Percentiles rank a stretch among this genome's conserved stretches.
phyloP scores from a whole-genome alignment of 768 basidiomycete species.

The Xerocomellus chrysenteron region DNA sequence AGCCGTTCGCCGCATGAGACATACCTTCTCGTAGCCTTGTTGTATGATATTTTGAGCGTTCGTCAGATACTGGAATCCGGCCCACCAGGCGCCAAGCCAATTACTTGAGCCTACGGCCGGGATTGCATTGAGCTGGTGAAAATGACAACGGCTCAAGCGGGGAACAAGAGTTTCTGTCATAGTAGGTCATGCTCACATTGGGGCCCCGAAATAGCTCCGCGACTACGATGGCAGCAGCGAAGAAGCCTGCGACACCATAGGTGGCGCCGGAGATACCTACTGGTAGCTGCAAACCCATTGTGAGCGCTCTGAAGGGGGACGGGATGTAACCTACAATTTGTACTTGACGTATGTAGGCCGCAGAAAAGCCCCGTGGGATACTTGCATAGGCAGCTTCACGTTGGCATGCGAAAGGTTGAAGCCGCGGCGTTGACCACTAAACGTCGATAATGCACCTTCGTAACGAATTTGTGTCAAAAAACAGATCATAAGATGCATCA shows the following conservation, averaged over 20 bases:
- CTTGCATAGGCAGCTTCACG: no score
- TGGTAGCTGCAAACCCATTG: neutral
- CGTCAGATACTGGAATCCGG: conserved; percentile 13
- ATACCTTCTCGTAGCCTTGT: conserved; percentile 34
- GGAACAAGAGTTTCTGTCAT: no score
- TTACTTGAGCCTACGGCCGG: neutral
- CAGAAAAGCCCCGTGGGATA: no score
- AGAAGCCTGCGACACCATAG: neutral
- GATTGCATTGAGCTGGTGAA: conserved; percentile 1
- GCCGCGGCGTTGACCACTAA: no score
- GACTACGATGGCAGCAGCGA: neutral
- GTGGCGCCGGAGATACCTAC: neutral
- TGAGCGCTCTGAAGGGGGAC: neutral
- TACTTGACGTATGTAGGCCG: no score
- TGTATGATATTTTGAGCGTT: conserved; percentile 25
- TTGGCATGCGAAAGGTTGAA: no score
- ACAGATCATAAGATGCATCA: no score
- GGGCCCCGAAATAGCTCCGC: neutral
- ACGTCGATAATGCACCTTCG: no score
- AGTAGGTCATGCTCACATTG: neutral
- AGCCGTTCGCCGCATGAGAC: neutral
- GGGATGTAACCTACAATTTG: no score
- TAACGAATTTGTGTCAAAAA: no score
- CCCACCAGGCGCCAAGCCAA: conserved; percentile 13
- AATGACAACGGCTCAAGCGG: neutral